Base-by-base conservation (phyloP, 139 green algal species). In the Closterium sp. region DNA sequence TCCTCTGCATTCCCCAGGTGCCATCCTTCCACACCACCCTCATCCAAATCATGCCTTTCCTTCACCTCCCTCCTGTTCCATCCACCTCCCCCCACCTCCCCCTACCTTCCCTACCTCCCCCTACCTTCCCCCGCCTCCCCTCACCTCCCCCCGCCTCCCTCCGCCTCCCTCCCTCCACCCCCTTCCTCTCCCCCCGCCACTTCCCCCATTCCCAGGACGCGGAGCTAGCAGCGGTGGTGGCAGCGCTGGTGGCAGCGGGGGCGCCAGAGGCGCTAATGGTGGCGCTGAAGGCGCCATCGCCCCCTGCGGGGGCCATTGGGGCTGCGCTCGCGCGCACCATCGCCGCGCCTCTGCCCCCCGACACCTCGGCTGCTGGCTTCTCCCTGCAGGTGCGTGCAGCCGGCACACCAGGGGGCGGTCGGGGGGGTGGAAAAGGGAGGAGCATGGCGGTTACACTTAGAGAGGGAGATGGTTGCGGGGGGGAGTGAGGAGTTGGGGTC, bases 191-290 rank as follows among this genome's bases (percentile, higher is more conserved):
- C 31, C 7, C 33, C 32, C 84, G 2, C 10, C 4, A 16, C 32
- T 9, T 21, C 3, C 84, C 32, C 84, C 33, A 31, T 21, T 31
- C 25, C 31, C 84, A 83, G 33, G 85, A 34, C 12, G 85, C 8
- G 30, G 85, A 88, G 85, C 30, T 88, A 33, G 32, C 33, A n/a
- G 85, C 85, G 19, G 85, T 88, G 85, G 87, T 36, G 12, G 69
- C 87, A 7, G 87, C 87, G 31, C 87, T 91, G 66, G n/a, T n/a
- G 12, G 32, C 87, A 33, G 87, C 87, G n/a, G 87, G 33, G 31
- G 87, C 87, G 69, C 30, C 87, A 9, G 87, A 91, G 32, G 30
- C 32, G 30, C 23, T 91, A n/a, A 33, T 86, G 87, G 23, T 88
- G 64, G 87, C 34, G 32, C 87, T 91, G 33, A 85, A 34, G 64